phyloP scores from a whole-genome alignment of 1,284 basidiomycete species.

The Cryptococcus hybrid region DNA sequence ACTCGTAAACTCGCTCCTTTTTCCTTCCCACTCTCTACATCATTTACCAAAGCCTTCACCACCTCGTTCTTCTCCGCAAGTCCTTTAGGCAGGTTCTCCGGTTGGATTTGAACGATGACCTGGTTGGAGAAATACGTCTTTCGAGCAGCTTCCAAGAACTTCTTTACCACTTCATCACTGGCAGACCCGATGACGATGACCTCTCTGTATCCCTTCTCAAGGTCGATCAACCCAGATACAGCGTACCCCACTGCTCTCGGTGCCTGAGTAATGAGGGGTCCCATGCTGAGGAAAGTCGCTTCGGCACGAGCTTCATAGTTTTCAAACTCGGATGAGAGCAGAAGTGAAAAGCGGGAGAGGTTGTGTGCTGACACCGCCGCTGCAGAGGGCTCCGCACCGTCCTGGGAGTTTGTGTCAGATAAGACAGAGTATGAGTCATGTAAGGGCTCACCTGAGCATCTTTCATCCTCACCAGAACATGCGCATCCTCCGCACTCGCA shows the following conservation, averaged over 20 bases:
- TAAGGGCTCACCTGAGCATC: conserved; percentile 38
- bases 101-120: conserved; percentile 33
- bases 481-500: conserved; percentile 49
- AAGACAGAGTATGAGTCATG: background rate
- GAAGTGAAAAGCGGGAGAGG: conserved; percentile 47
- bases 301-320: conserved; percentile 43
- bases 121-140: conserved; percentile 27
- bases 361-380: conserved; percentile 51
- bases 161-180: conserved; percentile 6
- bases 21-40: conserved; percentile 10
- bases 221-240: conserved; percentile 33
- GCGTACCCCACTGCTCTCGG: conserved; percentile 37
- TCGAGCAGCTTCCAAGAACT: conserved; percentile 14
- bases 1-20: conserved; percentile 21
- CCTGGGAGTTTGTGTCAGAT: conserved; percentile 28
- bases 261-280: conserved; percentile 7
- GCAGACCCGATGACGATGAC: conserved; percentile 28
- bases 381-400: conserved; percentile 54
- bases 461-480: conserved; percentile 53
- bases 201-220: conserved; percentile 27
- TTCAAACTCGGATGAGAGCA: conserved; percentile 39
- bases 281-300: conserved; percentile 29
- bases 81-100: conserved; percentile 14
- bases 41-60: conserved; percentile 22
- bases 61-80: conserved; percentile 27